phyloP scores from a whole-genome alignment of 306 rosid species.

The Rosa lucieae region DNA sequence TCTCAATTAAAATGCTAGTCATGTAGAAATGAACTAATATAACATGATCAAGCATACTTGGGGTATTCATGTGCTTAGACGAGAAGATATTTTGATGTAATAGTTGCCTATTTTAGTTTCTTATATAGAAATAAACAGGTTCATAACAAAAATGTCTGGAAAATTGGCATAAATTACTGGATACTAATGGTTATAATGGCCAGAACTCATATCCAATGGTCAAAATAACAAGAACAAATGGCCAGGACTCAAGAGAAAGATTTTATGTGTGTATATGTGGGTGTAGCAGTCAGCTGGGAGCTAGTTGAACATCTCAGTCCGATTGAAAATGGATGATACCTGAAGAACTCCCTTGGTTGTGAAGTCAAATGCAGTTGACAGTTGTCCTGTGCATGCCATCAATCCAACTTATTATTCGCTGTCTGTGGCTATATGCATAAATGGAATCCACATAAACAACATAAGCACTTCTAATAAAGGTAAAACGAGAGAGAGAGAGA shows the following conservation, averaged over 20 bases:
- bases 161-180: background rate
- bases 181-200: no score
- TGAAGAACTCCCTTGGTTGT: constrained; percentile 93
- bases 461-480: background rate
- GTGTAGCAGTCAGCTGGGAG: background rate
- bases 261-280: background rate
- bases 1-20: no score
- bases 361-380: constrained; percentile 87
- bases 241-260: background rate
- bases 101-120: no score
- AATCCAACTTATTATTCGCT: constrained; percentile 74
- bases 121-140: no score
- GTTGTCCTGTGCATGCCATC: constrained; percentile 65
- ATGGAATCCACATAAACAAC: constrained; percentile 1
- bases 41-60: no score
- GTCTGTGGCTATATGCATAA: constrained; percentile 76
- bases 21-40: no score
- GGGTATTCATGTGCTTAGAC: no score
- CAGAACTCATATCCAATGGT: no score
- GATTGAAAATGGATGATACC: constrained; percentile 39
- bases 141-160: no score
- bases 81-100: no score
- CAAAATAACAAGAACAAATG: background rate
- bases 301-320: background rate
- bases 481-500: background rate